Conservation (phyloP, 257 asterid species). For the Mitragyna speciosa region DNA sequence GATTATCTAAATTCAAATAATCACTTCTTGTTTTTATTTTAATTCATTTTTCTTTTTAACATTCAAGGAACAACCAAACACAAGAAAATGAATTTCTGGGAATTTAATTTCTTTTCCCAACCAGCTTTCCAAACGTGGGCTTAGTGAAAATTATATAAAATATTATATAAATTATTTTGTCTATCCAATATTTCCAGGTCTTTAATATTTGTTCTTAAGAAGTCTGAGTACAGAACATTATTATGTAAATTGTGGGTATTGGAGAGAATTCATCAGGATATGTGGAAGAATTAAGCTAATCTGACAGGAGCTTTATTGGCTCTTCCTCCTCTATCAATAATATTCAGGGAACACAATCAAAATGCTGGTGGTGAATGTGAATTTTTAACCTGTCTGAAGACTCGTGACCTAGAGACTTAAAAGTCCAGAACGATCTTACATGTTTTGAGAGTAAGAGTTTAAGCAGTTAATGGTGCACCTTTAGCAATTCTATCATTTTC, state of each 20-base stretch:
- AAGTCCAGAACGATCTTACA: not conserved
- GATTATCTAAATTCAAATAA: not conserved
- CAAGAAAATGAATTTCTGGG: not conserved
- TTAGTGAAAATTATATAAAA: not conserved
- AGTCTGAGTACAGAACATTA: not conserved
- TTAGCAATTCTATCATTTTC: not conserved
- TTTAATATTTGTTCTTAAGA: not conserved
- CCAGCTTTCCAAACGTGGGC: not conserved
- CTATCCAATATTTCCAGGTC: not conserved
- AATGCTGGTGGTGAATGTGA: not conserved
- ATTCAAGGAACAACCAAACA: not conserved
- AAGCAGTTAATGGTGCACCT: not conserved
- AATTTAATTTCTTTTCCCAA: not conserved
- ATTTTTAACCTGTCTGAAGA: not conserved
- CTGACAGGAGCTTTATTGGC: not conserved
- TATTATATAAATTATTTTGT: not conserved
- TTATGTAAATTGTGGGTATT: not conserved
- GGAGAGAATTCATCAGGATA: not conserved
- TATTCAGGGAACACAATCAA: not conserved
- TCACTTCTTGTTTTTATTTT: not conserved
- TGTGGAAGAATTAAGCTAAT: not conserved
- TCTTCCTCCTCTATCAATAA: not conserved
- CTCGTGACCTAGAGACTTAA: not conserved
- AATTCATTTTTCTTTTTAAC: not conserved
- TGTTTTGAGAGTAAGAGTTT: not conserved